Evolutionary conservation across 2,329 filamentous ascomycete species (phyloP), one percentile per base, ranked within the genome.

Genomic region (Ceratocystis papillata): DNA sequence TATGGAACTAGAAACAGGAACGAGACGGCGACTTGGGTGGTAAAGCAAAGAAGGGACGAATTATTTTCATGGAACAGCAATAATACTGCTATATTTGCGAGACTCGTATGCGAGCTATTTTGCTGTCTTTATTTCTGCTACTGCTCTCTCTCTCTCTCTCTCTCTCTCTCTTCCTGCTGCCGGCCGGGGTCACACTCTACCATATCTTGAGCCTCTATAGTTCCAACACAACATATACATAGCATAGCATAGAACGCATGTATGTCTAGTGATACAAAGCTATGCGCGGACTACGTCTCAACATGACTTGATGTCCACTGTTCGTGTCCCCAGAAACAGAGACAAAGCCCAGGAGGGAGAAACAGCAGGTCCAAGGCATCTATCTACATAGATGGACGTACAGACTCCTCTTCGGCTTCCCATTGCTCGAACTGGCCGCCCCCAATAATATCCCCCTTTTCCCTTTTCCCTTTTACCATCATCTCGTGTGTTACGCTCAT

Each of bases 41-140:
- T 41, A 41, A 41, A 41, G 37, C 37, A 62, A 62, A 46, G 41
- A 62, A 41, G 41, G 41, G 41, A 62, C 37, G 60, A 62, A 62
- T 28, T 44, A 4, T 59, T 17, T 37, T 59, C 12, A 30, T 5
- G 15, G 28, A n/a, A n/a, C 53, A 30, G 12, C 15, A 22, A 20
- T 22, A 8, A 50, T 3, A 50, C 17, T 8, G 25, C 28, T 59
- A 37, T 28, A 57, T 28, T 28, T 57, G 53, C 15, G n/a, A 20
- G 10, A 41, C 37, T 41, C 37, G 37, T 41, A 41, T 53, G 48
- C 25, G 48, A 50, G 48, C 5, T 50, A 22, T 50, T 50, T 50
- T 50, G 48, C 48, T 8, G 48, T 10, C 20, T n/a, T 53, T 20
- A 8, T 7, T 20, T 48, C 45, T 22, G 46, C 8, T 53, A n/a